These are phyloP conservation scores for Tolypocladium nubicola DNA, from an alignment of 2,329 filamentous ascomycete species.

Conservation along the genomic window DNA sequence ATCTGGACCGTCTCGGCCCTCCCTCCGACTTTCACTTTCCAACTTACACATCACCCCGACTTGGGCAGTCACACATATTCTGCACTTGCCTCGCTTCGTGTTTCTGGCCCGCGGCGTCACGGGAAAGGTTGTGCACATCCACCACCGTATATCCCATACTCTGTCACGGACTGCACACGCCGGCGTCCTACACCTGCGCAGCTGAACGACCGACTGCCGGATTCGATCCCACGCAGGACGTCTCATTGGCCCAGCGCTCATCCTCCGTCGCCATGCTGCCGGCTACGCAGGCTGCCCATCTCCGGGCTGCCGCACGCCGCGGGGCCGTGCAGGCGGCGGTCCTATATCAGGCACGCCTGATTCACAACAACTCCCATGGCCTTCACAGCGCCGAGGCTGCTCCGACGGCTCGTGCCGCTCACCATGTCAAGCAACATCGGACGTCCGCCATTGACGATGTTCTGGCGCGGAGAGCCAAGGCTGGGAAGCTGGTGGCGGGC, in stretches of 20 bases:
- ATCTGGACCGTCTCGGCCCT: background rate
- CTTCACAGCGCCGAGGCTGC: conserved; percentile 14
- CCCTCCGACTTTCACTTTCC: background rate
- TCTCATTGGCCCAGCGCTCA: background rate
- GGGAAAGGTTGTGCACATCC: background rate
- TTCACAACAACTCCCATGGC: conserved; percentile 10
- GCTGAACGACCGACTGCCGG: background rate
- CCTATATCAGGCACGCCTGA: conserved; percentile 2
- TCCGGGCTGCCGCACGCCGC: background rate
- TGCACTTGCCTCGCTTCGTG: background rate
- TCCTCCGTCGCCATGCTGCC: conserved; percentile 2
- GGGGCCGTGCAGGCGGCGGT: background rate
- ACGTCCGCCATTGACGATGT: conserved; percentile 19
- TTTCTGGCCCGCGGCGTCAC: background rate
- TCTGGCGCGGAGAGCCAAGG: conserved; percentile 45
- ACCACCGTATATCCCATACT: background rate
- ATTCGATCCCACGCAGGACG: background rate
- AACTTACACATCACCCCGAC: background rate
- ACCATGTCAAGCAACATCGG: conserved; percentile 10
- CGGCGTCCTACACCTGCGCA: background rate
- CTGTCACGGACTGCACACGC: background rate
- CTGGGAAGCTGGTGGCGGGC: conserved; percentile 62
- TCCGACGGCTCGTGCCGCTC: conserved; percentile 12
- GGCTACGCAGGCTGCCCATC: background rate
- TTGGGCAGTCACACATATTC: background rate